Evolutionary conservation across 306 rosid genomes (phyloP).

Genomic region (Phaseolus lunatus): DNA sequence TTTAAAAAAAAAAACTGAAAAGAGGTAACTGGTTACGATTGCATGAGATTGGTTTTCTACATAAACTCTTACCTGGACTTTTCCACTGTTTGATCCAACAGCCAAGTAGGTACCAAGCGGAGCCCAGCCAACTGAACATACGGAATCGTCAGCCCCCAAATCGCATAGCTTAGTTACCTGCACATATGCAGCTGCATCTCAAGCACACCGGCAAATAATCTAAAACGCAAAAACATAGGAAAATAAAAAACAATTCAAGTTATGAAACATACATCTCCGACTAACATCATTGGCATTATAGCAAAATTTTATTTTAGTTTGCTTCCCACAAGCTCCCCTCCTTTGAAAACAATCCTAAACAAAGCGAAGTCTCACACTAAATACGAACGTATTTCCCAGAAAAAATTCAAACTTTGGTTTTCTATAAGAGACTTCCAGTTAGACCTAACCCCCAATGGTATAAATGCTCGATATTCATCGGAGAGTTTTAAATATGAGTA

Average conservation of each 20-base stretch:
- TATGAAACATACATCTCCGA: not conserved
- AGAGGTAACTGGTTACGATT: not conserved
- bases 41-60: not conserved
- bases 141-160: constrained; percentile 78
- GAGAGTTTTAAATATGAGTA: too few species aligned
- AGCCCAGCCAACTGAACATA: constrained; percentile 92
- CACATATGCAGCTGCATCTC: not conserved
- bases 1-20: not conserved
- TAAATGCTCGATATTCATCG: too few species aligned
- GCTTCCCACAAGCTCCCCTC: not conserved
- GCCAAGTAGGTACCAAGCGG: constrained; percentile 86
- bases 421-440: too few species aligned
- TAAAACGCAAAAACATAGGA: not conserved
- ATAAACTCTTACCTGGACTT: constrained; percentile 74
- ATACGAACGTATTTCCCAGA: too few species aligned
- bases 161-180: constrained; percentile 92
- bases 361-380: too few species aligned
- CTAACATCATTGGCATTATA: too few species aligned
- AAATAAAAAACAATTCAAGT: not conserved
- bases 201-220: not conserved
- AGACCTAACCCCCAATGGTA: too few species aligned
- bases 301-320: too few species aligned
- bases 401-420: too few species aligned
- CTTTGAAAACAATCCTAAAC: too few species aligned
- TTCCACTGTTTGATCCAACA: constrained; percentile 84